Evolutionary conservation across 2,329 filamentous ascomycete species (phyloP).

Genomic region (Diplodia intermedia): DNA sequence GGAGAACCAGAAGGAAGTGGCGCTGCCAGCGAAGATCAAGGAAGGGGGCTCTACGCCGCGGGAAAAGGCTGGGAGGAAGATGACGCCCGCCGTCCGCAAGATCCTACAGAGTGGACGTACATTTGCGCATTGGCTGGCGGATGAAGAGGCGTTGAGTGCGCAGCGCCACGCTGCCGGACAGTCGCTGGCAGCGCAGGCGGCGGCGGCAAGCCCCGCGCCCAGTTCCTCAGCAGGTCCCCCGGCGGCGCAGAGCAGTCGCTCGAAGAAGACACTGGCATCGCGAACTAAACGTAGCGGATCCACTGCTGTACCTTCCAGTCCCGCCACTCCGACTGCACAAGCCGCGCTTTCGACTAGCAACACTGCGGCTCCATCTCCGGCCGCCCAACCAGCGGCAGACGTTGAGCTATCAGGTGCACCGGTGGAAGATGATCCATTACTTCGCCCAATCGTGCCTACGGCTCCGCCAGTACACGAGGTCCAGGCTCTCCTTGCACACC

Average conservation of each 20-base stretch:
- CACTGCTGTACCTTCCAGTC: conserved; percentile 3
- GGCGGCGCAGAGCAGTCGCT: conserved; percentile 3
- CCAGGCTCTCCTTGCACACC: conserved; percentile 66
- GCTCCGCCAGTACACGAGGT: conserved; percentile 68
- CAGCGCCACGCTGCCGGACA: conserved; percentile 34
- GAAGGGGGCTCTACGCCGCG: conserved; percentile 49
- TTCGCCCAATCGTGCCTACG: conserved; percentile 64
- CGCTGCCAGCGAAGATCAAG: conserved; percentile 51
- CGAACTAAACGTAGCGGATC: conserved; percentile 21
- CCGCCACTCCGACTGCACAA: conserved; percentile 27
- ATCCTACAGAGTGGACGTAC: conserved; percentile 83
- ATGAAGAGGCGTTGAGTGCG: conserved; percentile 69
- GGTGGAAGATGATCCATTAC: conserved; percentile 58
- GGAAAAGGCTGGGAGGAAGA: conserved; percentile 57
- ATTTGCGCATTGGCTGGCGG: conserved; percentile 81
- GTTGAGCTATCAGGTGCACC: conserved; percentile 10
- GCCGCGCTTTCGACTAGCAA: conserved; percentile 36
- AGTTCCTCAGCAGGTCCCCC: conserved; percentile 8
- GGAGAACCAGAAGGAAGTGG: conserved; percentile 60
- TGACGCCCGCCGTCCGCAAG: conserved; percentile 71
- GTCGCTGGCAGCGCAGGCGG: conserved; percentile 11
- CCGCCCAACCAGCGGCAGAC: background rate
- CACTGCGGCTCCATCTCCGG: conserved; percentile 35
- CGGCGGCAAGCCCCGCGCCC: conserved; percentile 35
- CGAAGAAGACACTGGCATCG: conserved; percentile 25